A percentile compares a stretch with the other conserved stretches of the same genome.
Evolutionary conservation across 352 stramenopile species (phyloP).

Genomic region (Phytophthora cactorum): DNA sequence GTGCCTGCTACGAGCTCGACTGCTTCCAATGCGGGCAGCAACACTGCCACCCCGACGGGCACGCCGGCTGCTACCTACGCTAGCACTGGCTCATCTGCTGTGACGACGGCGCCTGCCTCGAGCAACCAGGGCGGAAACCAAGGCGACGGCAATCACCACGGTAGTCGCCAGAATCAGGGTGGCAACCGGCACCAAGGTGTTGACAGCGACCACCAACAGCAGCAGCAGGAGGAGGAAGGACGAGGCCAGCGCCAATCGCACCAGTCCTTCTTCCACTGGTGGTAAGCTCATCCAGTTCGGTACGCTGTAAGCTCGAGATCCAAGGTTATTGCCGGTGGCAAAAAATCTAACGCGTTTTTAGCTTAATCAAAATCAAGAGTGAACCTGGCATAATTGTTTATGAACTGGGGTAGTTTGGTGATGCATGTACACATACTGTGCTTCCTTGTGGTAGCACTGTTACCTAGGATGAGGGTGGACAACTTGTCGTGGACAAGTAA

Average conservation of each 20-base stretch:
- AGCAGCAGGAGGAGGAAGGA: not conserved
- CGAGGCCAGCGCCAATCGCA: slow-evolving; percentile 2
- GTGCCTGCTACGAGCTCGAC: not conserved
- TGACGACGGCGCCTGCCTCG: not conserved
- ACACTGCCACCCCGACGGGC: not conserved
- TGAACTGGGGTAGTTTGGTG: too few relatives aligned
- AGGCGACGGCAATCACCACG: not conserved
- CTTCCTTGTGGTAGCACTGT: too few relatives aligned
- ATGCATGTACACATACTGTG: too few relatives aligned
- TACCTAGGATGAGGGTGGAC: too few relatives aligned
- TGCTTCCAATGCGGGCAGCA: slow-evolving; percentile 10
- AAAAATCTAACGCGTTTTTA: too few relatives aligned
- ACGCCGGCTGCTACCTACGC: slow-evolving; percentile 10
- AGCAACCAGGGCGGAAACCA: slow-evolving; percentile 9
- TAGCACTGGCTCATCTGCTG: not conserved
- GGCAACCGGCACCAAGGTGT: slow-evolving; percentile 1
- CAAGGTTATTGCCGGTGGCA: too few relatives aligned
- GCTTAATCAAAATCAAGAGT: too few relatives aligned
- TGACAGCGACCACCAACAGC: too few relatives aligned
- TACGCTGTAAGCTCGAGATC: not conserved
- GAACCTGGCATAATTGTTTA: too few relatives aligned
- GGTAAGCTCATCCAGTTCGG: slow-evolving; percentile 5
- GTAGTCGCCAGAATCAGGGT: not conserved
- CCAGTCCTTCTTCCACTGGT: slow-evolving; percentile 19
- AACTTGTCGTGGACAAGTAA: too few relatives aligned